These are phyloP conservation scores for Gaeumannomyces tritici DNA, from an alignment of 2,329 filamentous ascomycete genomes.

Conservation along the genomic window DNA sequence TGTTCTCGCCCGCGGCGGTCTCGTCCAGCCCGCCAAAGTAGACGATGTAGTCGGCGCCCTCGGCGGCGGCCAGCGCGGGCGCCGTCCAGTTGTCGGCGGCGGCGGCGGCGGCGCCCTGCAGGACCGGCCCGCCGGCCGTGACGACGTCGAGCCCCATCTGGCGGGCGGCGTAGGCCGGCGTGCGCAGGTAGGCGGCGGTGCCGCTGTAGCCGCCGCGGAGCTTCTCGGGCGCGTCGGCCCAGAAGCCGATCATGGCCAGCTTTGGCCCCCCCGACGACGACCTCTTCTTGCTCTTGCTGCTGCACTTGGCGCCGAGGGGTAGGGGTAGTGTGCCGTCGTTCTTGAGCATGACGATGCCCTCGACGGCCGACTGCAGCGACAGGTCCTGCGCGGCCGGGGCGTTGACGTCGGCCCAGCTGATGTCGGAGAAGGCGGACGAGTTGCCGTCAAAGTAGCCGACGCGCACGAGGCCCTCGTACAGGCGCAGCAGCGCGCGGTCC, in stretches of 20 bases:
- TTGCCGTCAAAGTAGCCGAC: constrained; percentile 48
- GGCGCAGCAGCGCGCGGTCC: constrained; percentile 37
- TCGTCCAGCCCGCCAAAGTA: constrained; percentile 48
- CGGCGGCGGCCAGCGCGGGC: constrained; percentile 25
- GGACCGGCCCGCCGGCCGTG: not conserved
- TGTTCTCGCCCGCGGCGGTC: constrained; percentile 38
- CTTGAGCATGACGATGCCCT: constrained; percentile 40
- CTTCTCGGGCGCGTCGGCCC: constrained; percentile 45
- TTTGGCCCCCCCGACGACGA: constrained; percentile 8
- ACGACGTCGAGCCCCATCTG: constrained; percentile 10
- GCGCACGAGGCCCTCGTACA: constrained; percentile 43
- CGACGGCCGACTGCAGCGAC: constrained; percentile 42
- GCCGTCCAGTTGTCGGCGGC: constrained; percentile 20
- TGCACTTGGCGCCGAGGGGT: constrained; percentile 23
- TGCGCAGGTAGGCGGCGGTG: constrained; percentile 42
- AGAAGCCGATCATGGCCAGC: constrained; percentile 47
- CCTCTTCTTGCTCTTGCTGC: not conserved
- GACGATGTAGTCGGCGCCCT: constrained; percentile 38
- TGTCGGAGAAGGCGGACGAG: constrained; percentile 32
- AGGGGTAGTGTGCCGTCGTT: constrained; percentile 42
- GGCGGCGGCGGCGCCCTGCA: constrained; percentile 11
- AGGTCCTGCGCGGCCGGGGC: constrained; percentile 42
- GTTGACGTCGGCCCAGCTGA: constrained; percentile 46
- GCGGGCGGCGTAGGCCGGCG: constrained; percentile 41
- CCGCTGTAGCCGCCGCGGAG: constrained; percentile 53